Evolutionary conservation across 345 rosid species (phyloP), one percentile per base, ranked within the genome.

Genomic region (Noccaea caerulescens): DNA sequence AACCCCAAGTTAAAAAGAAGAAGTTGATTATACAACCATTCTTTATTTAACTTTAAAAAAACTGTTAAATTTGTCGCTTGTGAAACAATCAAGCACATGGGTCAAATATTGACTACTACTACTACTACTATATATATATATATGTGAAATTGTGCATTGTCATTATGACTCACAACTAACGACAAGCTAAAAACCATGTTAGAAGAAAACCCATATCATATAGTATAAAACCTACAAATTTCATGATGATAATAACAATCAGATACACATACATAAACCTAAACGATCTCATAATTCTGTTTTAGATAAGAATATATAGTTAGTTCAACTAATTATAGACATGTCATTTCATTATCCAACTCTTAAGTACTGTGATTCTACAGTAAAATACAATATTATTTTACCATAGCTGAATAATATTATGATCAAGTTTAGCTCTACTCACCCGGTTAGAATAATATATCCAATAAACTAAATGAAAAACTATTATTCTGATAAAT

Each of bases 1-100:
- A 84, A 77, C 87, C 79, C 18, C 58, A 75, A 83, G 74, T 72
- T 50, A 44, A 65, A 64, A 58, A 72, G 68, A 49, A 68, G 69
- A 41, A 45, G 50, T 62, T 55, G 46, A 62, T 77, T 53, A 59
- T 44, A 44, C 68, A 41, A 27, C 38, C 13, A 10, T 18, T 55
- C 36, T 53, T 56, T 33, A 25, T 7, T 5, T 52, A 55, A 69
- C 43, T 63, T 42, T 43, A 34, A 27, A 2, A 3, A 14, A 60
- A 69, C 71, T 63, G 69, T 47, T 63, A 33, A 50, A 13, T 66
- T 76, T 14, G 76, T 80, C 81, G 84, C 72, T 78, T 73, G 75
- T 12, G 77, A 75, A 71, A 74, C 79, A 79, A 81, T 77, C 72
- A 42, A 76, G 71, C 80, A 66, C 69, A 71, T 57, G 46, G 41